Base-by-base conservation (phyloP, 2,329 filamentous ascomycete species). In the Hypoxylon sp. region DNA sequence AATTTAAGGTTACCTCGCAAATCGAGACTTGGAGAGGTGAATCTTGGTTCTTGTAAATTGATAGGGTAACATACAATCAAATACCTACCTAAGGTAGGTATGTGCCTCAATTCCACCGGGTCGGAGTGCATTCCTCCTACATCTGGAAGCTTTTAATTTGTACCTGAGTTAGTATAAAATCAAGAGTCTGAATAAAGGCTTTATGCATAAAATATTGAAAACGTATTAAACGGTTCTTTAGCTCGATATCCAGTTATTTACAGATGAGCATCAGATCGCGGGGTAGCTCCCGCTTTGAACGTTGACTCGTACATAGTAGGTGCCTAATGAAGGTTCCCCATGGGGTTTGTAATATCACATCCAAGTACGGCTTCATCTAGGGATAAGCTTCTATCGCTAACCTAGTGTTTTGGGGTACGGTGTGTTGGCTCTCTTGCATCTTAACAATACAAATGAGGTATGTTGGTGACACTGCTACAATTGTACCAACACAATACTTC, bases 51-150 rank as follows among this genome's bases (percentile, higher is more conserved):
- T 42, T 8, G 24, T 13, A 54, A 26, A 46, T 46, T 46, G 31
- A 42, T 19, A 55, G 31, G 39, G 24, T 22, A 33, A 46, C 10
- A 56, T 14, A 24, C 14, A 46, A 22, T 33, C 26, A 56, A 55
- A 56, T 46, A 22, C 19, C 19, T 22, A n/a, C n/a, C n/a, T n/a
- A n/a, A n/a, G n/a, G n/a, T n/a, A 22, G 19, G 19, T 22, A 46
- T 46, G 39, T 22, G 53, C 42, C 22, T 56, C 53, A 46, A 46
- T 56, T 56, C 53, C 53, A 33, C 53, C 37, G 24, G n/a, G n/a
- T 46, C 53, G 53, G 53, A 37, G 37, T 26, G n/a, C 29, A 26
- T 46, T 42, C 14, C 53, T 42, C 14, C 39, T 46, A 46, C 29
- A 42, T 54, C n/a, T 14, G 37, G 53, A 33, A 26, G 31, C 46